Percentiles rank a stretch among this genome's conserved stretches.
These are phyloP conservation scores for Beauveria varroae DNA, from an alignment of 2,329 filamentous ascomycete genomes.

Conservation along the genomic window DNA sequence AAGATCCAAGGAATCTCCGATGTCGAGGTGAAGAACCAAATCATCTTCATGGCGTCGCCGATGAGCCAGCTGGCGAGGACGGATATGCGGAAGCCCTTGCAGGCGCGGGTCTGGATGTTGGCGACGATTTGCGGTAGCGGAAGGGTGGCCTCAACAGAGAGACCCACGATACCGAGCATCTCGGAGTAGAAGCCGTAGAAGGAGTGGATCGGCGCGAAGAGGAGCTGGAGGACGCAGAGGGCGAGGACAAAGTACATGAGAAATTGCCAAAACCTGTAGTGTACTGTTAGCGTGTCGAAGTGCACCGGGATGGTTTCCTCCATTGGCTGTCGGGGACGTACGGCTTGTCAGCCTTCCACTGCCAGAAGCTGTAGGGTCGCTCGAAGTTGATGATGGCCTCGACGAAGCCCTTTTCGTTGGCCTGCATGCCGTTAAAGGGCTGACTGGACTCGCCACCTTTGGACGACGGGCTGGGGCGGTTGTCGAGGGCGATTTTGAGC, in stretches of 20 bases:
- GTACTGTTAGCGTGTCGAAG: conserved; percentile 10
- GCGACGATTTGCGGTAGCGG: conserved; percentile 71
- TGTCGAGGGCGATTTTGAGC: conserved; percentile 61
- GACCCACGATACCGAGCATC: conserved; percentile 65
- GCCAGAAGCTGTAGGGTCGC: conserved; percentile 74
- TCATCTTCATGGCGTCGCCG: conserved; percentile 81
- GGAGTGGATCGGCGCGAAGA: conserved; percentile 50
- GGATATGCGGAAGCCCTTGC: conserved; percentile 69
- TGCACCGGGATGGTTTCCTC: background rate
- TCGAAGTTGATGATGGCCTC: conserved; percentile 25
- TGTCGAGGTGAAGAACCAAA: conserved; percentile 70
- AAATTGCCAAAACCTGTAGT: conserved; percentile 66
- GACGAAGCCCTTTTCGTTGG: conserved; percentile 21
- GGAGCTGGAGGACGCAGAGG: conserved; percentile 57
- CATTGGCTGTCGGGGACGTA: conserved; percentile 28
- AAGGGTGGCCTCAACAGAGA: conserved; percentile 73
- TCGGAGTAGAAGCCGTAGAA: conserved; percentile 60
- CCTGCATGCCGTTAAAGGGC: conserved; percentile 53
- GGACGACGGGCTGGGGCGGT: conserved; percentile 52
- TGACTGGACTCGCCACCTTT: conserved; percentile 52
- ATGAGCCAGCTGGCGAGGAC: conserved; percentile 72
- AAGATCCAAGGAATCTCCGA: conserved; percentile 69
- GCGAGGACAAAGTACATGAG: conserved; percentile 57
- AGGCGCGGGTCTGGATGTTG: conserved; percentile 61
- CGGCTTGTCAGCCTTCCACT: conserved; percentile 66